These are phyloP conservation scores for Leptosphaerulina australis DNA, from an alignment of 2,329 filamentous ascomycete species.

Conservation along the genomic window DNA sequence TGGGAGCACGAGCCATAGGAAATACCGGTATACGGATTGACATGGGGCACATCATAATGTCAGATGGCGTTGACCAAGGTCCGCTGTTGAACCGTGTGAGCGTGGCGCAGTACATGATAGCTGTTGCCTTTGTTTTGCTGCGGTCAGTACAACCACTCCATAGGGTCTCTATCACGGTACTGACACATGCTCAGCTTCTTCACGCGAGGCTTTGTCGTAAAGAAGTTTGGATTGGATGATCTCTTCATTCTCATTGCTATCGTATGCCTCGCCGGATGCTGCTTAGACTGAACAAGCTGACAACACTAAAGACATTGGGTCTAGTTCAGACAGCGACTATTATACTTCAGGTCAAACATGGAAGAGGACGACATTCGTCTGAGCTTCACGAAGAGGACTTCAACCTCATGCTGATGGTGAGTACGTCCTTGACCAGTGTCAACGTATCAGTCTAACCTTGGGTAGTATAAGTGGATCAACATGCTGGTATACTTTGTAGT, in stretches of 20 bases:
- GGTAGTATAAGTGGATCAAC: constrained; percentile 37
- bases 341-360: constrained; percentile 34
- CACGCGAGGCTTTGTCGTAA: constrained; percentile 34
- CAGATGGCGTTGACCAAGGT: constrained; percentile 26
- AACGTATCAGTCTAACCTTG: constrained; percentile 4
- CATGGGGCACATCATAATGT: constrained; percentile 32
- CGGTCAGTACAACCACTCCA: constrained; percentile 21
- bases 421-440: background rate
- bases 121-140: constrained; percentile 31
- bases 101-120: constrained; percentile 29
- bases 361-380: constrained; percentile 28
- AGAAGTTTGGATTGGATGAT: constrained; percentile 36
- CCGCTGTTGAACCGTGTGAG: constrained; percentile 33
- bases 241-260: constrained; percentile 35
- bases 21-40: constrained; percentile 14
- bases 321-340: constrained; percentile 35
- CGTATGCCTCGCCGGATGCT: constrained; percentile 11
- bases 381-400: constrained; percentile 26
- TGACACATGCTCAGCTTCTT: constrained; percentile 24
- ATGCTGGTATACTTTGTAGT: constrained; percentile 36
- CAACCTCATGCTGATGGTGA: constrained; percentile 34
- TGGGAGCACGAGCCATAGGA: constrained; percentile 8
- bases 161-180: background rate
- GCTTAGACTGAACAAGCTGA: background rate
- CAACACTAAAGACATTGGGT: constrained; percentile 22